Conservation (phyloP, 768 basidiomycete genomes). For the Leccinum aurantiacum region DNA sequence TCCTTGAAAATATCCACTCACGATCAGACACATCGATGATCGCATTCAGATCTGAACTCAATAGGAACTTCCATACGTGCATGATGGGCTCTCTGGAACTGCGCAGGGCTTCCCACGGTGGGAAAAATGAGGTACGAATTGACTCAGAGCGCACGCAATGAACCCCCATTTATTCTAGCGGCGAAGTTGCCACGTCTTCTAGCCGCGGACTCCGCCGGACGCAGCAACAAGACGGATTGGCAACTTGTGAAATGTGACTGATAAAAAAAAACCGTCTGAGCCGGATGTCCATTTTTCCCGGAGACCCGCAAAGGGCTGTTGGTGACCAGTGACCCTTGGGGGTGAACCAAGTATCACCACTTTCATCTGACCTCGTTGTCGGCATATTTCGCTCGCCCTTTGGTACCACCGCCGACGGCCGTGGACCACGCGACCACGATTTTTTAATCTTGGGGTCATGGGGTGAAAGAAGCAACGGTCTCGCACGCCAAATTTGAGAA, state of each 20-base stretch:
- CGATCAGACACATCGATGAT: not conserved
- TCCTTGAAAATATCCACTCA: not conserved
- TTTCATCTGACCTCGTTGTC: conserved; percentile 21
- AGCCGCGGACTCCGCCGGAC: conserved; percentile 8
- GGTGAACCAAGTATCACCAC: conserved; percentile 1
- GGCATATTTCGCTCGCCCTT: not conserved
- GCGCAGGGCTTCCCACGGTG: not conserved
- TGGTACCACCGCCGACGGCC: conserved; percentile 6
- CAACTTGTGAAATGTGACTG: conserved; percentile 1
- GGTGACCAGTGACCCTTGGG: not conserved
- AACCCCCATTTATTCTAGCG: not conserved
- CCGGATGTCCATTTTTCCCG: conserved; percentile 1
- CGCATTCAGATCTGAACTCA: conserved; percentile 3
- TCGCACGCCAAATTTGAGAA: conserved; percentile 8
- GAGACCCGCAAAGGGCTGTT: conserved; percentile 1
- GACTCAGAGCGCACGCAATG: conserved; percentile 3
- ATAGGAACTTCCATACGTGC: not conserved
- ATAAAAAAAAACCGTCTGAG: not conserved
- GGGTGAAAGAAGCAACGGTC: conserved; percentile 12
- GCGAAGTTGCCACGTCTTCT: conserved; percentile 3
- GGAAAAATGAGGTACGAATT: not conserved
- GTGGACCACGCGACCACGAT: conserved; percentile 8
- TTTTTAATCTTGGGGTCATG: conserved; percentile 24
- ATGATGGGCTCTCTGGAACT: not conserved
- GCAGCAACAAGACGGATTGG: not conserved